Conservation (phyloP, 805 yeast species). For the Candida argentea region DNA sequence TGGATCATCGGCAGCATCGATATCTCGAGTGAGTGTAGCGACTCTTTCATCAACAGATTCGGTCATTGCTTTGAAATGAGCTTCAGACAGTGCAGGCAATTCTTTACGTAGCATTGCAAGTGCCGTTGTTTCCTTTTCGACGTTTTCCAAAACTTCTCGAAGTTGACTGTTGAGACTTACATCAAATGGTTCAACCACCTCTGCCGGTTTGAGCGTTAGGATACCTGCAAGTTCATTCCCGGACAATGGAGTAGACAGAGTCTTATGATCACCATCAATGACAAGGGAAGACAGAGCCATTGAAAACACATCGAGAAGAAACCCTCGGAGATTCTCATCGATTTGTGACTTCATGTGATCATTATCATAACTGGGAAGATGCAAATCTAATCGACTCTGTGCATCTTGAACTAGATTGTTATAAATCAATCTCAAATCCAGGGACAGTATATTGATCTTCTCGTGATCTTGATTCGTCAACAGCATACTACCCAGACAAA, state of each 20-base stretch:
- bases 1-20: constrained; percentile 12
- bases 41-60: too few relatives aligned
- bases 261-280: constrained; percentile 38
- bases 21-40: too few relatives aligned
- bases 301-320: constrained; percentile 46
- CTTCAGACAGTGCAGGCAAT: constrained; percentile 40
- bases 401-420: constrained; percentile 32
- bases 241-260: constrained; percentile 12
- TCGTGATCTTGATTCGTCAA: constrained; percentile 18
- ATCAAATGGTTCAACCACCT: constrained; percentile 63
- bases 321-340: constrained; percentile 31
- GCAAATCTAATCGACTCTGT: constrained; percentile 35
- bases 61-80: too few relatives aligned
- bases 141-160: constrained; percentile 43
- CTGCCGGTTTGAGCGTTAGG: constrained; percentile 18
- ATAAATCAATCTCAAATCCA: constrained; percentile 44
- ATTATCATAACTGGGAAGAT: constrained; percentile 32
- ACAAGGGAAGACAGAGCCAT: constrained; percentile 44
- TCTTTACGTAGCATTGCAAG: constrained; percentile 46
- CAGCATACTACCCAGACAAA: too few relatives aligned
- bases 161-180: constrained; percentile 49
- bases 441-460: constrained; percentile 38
- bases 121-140: constrained; percentile 52
- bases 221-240: constrained; percentile 8
- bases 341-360: constrained; percentile 36